Conservation (phyloP, 2,329 filamentous ascomycete species). For the Microascus cirrosus region DNA sequence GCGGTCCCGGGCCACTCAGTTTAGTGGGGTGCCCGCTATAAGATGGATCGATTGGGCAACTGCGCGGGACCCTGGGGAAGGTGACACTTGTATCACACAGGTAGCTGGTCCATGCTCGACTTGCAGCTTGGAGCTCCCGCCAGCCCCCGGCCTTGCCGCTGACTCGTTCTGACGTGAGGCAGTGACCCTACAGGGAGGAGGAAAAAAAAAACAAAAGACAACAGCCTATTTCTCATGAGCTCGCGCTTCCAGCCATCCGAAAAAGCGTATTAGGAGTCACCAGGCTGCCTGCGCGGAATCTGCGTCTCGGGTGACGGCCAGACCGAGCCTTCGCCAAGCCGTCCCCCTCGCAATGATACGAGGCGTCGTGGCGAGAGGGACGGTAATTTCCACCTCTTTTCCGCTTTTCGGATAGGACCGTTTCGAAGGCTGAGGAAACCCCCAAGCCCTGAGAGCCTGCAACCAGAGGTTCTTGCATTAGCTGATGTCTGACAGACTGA, state of each 20-base stretch:
- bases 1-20: not conserved
- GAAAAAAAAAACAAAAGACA: not conserved
- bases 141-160: not conserved
- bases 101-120: not conserved
- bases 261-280: not conserved
- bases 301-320: not conserved
- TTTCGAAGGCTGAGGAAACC: not conserved
- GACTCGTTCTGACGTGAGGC: not conserved
- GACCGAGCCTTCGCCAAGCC: not conserved
- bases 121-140: not conserved
- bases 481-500: not conserved
- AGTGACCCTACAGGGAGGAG: not conserved
- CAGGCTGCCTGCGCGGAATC: not conserved
- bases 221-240: not conserved
- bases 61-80: not conserved
- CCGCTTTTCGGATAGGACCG: not conserved
- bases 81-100: not conserved
- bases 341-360: not conserved
- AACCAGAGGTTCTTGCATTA: not conserved
- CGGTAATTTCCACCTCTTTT: not conserved
- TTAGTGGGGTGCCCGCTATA: not conserved
- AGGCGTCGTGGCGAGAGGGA: not conserved
- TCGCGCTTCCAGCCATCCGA: not conserved
- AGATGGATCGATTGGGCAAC: not conserved
- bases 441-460: not conserved